Evolutionary conservation across 768 basidiomycete genomes (phyloP), one percentile per base, ranked within the genome.

Genomic region (Pleurotus giganteus): DNA sequence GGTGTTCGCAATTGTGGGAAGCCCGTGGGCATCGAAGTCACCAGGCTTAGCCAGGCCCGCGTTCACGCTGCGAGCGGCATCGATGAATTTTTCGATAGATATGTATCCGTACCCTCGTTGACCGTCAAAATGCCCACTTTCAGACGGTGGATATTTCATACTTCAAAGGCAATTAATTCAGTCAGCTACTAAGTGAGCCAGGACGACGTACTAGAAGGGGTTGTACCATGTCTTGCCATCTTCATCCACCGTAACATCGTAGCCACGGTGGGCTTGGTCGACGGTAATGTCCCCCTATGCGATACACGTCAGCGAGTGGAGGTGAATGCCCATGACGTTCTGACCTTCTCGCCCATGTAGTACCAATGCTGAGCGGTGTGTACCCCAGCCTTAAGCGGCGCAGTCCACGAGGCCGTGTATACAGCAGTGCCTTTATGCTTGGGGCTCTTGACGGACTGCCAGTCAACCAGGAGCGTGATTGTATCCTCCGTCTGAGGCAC

Each of bases 351-450:
- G 46, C 82, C 94, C 89, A 95, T 91, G 71, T 94, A 95, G 71
- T 95, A 93, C 89, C 91, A 95, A 64, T 91, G 86, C 64, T 97
- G 94, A 36, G 87, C 88, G 6, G 89, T 87, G 68, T 95, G 93
- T 6, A 96, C 80, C n/a, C 93, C 94, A 19, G 89, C 79, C 66
- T 90, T 89, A 56, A 93, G 73, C 15, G 94, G 94, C 0, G 94
- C 94, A 0, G 94, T 94, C 94, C 94, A 97, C 49, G 88, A 90
- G 7, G 94, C 93, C 4, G 94, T 94, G 73, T 94, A 97, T 1
- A 96, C 90, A 1, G 83, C 94, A 1, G 89, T 94, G 21, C 94
- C 94, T 57, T 76, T 81, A 72, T 93, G 90, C 61, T 75, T 86
- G 13, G 81, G 69, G 70, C 88, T 91, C 59, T 77, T 81, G 59